A percentile compares a stretch with the other conserved stretches of the same genome.
phyloP scores from a whole-genome alignment of 129 eudicot genomes.

The Centaurea solstitialis region DNA sequence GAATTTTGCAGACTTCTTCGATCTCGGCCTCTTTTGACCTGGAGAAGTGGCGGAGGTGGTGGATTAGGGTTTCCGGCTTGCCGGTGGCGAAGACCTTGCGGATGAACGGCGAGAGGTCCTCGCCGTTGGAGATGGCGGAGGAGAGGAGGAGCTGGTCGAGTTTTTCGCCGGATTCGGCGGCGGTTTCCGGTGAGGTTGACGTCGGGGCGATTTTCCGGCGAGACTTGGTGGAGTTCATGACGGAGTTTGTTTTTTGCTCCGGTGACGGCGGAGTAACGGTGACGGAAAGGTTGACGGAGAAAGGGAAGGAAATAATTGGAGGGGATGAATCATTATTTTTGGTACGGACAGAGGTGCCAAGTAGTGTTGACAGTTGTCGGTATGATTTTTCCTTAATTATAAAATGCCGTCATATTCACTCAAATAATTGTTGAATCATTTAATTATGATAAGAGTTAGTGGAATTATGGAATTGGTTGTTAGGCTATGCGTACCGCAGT shows the following conservation, averaged over 20 bases:
- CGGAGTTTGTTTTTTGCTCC: neutral
- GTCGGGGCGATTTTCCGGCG: constrained; percentile 62
- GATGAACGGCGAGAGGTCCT: constrained; percentile 82
- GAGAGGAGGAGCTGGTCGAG: constrained; percentile 89
- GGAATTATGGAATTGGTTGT: neutral
- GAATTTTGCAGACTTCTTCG: constrained; percentile 90
- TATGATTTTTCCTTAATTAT: neutral
- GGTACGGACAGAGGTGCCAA: neutral
- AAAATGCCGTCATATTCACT: neutral
- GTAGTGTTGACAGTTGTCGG: neutral
- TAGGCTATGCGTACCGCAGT: no score
- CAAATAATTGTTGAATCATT: neutral
- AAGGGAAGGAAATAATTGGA: neutral
- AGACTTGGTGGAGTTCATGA: constrained; percentile 48
- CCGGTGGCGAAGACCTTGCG: constrained; percentile 92
- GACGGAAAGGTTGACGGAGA: constrained; percentile 33
- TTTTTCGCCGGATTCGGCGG: constrained; percentile 75
- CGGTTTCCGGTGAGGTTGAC: constrained; percentile 48
- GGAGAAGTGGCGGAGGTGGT: constrained; percentile 68
- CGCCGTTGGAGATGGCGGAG: constrained; percentile 86
- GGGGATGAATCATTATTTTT: neutral
- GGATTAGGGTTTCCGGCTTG: constrained; percentile 83
- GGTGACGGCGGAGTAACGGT: constrained; percentile 9
- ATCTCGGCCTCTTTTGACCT: constrained; percentile 90
- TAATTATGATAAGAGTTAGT: neutral